Percentiles rank a stretch among this genome's conserved stretches.
Conservation (phyloP, 2,329 filamentous ascomycete species). For the Botrytis tulipae region DNA sequence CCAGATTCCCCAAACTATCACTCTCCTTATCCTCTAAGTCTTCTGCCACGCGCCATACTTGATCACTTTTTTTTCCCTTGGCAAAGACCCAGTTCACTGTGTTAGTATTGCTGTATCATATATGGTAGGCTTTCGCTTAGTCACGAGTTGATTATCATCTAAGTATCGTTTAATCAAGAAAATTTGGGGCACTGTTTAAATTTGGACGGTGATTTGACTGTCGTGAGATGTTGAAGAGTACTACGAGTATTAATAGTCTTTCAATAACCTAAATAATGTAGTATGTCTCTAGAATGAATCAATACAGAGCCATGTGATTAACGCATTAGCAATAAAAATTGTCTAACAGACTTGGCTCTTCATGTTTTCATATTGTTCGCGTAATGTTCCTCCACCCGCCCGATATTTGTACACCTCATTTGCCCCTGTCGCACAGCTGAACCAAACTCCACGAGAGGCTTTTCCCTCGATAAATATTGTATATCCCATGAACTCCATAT, state of each 20-base stretch:
- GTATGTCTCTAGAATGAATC: neutral
- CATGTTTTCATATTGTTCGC: neutral
- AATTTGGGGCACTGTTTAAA: neutral
- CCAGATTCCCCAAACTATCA: too few species aligned
- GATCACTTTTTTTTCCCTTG: too few species aligned
- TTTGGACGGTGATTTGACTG: neutral
- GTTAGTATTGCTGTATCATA: too few species aligned
- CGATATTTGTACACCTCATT: slow-evolving; percentile 8
- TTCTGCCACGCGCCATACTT: too few species aligned
- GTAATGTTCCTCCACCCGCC: neutral
- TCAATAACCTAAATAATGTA: neutral
- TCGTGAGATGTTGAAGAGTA: neutral
- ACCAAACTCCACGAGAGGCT: neutral
- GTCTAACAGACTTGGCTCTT: neutral
- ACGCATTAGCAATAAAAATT: neutral
- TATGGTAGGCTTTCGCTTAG: neutral
- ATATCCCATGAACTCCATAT: slow-evolving; percentile 1
- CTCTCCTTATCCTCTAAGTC: too few species aligned
- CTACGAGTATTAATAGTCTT: neutral
- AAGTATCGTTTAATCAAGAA: neutral
- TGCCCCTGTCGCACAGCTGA: neutral
- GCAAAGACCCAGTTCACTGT: too few species aligned
- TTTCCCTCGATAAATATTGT: neutral
- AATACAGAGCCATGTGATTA: neutral
- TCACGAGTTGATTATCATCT: neutral